A percentile compares a stretch with the other conserved stretches of the same genome.
These are phyloP conservation scores for Colletotrichum gloeosporioides DNA, from an alignment of 2,329 filamentous ascomycete species.

Conservation along the genomic window DNA sequence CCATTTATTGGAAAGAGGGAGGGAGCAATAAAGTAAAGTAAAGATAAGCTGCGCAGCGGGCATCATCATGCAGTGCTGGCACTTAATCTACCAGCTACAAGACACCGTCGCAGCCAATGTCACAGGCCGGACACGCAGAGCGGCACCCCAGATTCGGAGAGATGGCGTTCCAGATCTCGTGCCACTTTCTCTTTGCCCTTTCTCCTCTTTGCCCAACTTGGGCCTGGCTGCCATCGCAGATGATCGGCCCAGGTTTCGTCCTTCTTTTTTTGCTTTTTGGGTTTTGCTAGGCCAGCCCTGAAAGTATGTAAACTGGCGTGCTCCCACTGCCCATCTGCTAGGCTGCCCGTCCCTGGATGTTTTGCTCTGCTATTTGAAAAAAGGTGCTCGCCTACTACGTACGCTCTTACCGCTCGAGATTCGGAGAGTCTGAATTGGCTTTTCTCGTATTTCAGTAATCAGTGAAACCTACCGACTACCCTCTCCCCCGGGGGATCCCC, in stretches of 20 bases:
- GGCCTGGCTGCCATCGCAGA: background rate
- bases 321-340: background rate
- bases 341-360: fast-evolving
- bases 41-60: background rate
- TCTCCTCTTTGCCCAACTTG: background rate
- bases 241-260: background rate
- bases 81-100: background rate
- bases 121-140: background rate
- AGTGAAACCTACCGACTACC: background rate
- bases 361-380: background rate
- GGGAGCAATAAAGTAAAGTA: background rate
- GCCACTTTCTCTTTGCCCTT: background rate
- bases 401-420: background rate
- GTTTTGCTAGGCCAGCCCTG: background rate
- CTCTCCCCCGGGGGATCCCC: background rate
- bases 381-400: background rate
- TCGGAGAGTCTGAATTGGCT: background rate
- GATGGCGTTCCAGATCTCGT: background rate
- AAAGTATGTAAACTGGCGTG: background rate
- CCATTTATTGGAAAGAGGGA: background rate
- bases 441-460: background rate
- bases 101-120: background rate
- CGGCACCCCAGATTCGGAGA: background rate
- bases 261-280: background rate
- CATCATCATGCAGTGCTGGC: background rate